Conservation (phyloP, 345 rosid genomes). For the Salix purpurea region DNA sequence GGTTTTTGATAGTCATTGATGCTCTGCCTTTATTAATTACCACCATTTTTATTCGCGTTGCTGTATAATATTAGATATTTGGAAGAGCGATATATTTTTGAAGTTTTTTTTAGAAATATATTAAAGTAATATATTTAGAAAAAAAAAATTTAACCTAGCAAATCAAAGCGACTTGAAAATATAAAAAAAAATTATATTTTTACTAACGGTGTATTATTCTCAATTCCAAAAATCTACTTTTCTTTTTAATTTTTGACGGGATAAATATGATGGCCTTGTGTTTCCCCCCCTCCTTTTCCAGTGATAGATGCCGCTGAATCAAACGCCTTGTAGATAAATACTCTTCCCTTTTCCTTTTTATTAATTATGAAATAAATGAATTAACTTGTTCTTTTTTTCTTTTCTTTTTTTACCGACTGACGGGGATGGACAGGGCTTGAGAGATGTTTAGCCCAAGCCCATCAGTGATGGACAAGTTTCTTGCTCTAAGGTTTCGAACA, state of each 20-base stretch:
- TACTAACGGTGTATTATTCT: too few species aligned
- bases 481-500: too few species aligned
- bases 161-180: too few species aligned
- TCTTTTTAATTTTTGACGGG: not conserved
- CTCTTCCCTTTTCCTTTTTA: not conserved
- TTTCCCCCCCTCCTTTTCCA: not conserved
- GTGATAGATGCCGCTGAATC: not conserved
- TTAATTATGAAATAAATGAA: not conserved
- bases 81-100: too few species aligned
- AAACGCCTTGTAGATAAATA: not conserved
- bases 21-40: not conserved
- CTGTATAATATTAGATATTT: not conserved
- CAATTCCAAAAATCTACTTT: too few species aligned
- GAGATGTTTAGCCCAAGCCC: not conserved
- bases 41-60: too few species aligned
- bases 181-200: too few species aligned
- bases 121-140: too few species aligned
- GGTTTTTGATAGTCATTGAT: not conserved
- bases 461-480: not conserved
- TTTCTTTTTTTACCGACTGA: not conserved
- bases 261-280: not conserved
- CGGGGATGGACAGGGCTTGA: not conserved
- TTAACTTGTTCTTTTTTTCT: not conserved
- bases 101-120: too few species aligned
- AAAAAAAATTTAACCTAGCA: too few species aligned